Conservation (phyloP, 2,329 filamentous ascomycete species). For the Coniella vitis region DNA sequence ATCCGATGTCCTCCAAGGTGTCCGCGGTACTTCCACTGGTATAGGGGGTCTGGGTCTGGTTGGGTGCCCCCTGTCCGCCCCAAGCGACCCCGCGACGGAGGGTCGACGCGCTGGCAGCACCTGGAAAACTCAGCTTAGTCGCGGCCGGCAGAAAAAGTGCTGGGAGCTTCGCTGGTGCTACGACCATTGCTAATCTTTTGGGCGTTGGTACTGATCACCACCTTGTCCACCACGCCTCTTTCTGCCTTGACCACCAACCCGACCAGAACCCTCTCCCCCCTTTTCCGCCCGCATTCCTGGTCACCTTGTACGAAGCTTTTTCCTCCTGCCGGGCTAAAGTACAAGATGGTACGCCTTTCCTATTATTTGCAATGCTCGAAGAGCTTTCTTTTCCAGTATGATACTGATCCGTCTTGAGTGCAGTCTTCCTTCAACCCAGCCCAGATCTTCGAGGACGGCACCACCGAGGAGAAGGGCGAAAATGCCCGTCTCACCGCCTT, state of each 20-base stretch:
- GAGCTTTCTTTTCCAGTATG: not conserved
- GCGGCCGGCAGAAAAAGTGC: conserved; percentile 9
- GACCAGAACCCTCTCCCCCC: not conserved
- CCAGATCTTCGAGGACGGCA: conserved; percentile 96
- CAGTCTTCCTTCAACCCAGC: conserved; percentile 72
- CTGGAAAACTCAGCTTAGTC: conserved; percentile 13
- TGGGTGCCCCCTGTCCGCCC: not conserved
- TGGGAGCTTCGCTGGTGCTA: not conserved
- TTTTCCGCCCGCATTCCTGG: not conserved
- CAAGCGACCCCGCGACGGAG: conserved; percentile 9
- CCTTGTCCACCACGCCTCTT: not conserved
- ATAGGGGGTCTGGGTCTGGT: not conserved
- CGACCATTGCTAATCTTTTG: not conserved
- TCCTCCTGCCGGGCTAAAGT: not conserved
- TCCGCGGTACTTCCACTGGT: not conserved
- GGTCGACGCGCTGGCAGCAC: conserved; percentile 9
- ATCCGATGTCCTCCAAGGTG: too few species aligned
- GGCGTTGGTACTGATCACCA: conserved; percentile 6
- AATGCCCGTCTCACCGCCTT: conserved; percentile 98
- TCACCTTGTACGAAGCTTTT: not conserved
- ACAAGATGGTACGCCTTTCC: conserved; percentile 10
- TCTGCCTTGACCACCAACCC: not conserved
- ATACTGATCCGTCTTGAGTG: not conserved
- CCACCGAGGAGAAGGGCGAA: conserved; percentile 96
- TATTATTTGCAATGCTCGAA: not conserved